Evolutionary conservation across 257 asterid species (phyloP), one percentile per base, ranked within the genome.

Genomic region (Solanum tacnaense): DNA sequence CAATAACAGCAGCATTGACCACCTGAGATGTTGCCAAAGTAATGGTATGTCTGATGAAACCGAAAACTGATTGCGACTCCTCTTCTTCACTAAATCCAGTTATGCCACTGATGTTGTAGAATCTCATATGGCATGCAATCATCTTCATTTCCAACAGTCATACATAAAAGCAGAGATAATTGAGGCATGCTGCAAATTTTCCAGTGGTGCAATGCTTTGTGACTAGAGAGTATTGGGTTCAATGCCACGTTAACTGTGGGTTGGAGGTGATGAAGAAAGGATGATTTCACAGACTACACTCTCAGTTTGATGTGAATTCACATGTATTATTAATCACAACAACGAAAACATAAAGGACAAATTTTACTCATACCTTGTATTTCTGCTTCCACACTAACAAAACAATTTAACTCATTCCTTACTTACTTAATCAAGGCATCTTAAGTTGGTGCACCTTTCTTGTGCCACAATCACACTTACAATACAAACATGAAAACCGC

Each of bases 1-100:
- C 99, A 67, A 97, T 95, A 86, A 97, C 92, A 88, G 98, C 97
- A 89, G 97, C 98, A 93, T 97, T 97, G 70, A 94, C 87, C 88
- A 89, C 18, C 32, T 71, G 91, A 87, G 95, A 93, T 89, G 91
- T 93, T 86, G 98, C 97, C 93, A 92, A 87, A 87, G 79, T 39
- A 91, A 95, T 83, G 84, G 99, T 94, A 78, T n/a, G n/a, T n/a
- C n/a, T n/a, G n/a, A n/a, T n/a, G n/a, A n/a, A n/a, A n/a, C n/a
- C 90, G 87, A 93, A 91, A 89, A 94, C 92, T 83, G 92, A 90
- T n/a, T 84, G 84, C 5, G 98, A 91, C 29, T 93, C 98, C 87
- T 35, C 7, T 34, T 93, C 98, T 86, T 95, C 93, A 82, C 89
- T 92, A 91, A 97, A 97, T 89, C 99, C 99, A 87, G 95, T 92